Evolutionary conservation across 805 yeast species (phyloP).

Genomic region (Ogataea sp.): DNA sequence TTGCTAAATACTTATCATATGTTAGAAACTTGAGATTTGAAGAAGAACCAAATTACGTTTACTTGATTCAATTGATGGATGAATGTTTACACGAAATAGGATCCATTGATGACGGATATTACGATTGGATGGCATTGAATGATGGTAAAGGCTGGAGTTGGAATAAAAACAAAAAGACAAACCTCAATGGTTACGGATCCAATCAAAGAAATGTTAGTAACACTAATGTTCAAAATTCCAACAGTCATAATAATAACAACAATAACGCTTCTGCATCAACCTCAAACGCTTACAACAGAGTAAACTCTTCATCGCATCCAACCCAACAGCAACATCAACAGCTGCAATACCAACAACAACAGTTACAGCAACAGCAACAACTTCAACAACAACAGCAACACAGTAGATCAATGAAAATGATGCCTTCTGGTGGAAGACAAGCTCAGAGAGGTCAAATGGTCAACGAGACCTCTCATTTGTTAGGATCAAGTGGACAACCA

Average conservation of each 20-base stretch:
- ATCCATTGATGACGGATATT: constrained; percentile 55
- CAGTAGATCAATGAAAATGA: constrained; percentile 10
- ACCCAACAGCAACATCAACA: constrained; percentile 10
- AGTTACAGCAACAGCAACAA: constrained; percentile 5
- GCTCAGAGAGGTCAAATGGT: constrained; percentile 14
- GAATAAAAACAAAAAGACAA: constrained; percentile 65
- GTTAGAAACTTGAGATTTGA: constrained; percentile 68
- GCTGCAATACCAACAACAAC: constrained; percentile 6
- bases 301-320: neutral
- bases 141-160: constrained; percentile 81
- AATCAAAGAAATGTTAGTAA: constrained; percentile 2
- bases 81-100: constrained; percentile 50
- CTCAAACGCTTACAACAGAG: constrained; percentile 9
- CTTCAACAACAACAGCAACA: constrained; percentile 7
- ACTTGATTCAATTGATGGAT: constrained; percentile 52
- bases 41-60: constrained; percentile 72
- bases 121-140: constrained; percentile 77
- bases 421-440: constrained; percentile 12
- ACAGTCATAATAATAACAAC: constrained; percentile 15
- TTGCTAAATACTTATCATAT: constrained; percentile 63
- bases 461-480: constrained; percentile 12
- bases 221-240: constrained; percentile 6
- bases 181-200: constrained; percentile 71
- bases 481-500: constrained; percentile 1
- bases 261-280: too few species aligned